Conservation (phyloP, 225 moss, liverwort and hornwort species). For the Thuidium tamariscinum region DNA sequence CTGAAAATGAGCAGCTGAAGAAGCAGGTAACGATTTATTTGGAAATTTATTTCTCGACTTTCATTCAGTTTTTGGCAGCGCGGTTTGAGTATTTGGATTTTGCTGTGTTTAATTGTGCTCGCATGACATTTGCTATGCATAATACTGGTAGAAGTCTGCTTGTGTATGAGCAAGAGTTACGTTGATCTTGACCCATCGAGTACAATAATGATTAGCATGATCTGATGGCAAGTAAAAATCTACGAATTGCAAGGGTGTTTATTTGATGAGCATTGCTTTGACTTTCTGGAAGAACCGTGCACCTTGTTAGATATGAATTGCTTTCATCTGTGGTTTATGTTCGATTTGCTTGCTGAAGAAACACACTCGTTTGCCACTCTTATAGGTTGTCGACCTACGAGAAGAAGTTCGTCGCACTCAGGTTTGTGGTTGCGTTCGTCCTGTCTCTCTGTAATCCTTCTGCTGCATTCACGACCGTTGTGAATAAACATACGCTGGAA, state of each 20-base stretch:
- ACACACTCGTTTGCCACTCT: background rate
- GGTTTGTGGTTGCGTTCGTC: slow-evolving; percentile 16
- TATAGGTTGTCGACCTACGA: slow-evolving; percentile 43
- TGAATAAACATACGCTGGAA: background rate
- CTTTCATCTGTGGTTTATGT: background rate
- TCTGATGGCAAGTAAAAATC: background rate
- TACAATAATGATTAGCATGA: background rate
- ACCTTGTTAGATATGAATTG: background rate
- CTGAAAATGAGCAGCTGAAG: slow-evolving; percentile 50
- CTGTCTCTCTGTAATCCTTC: background rate
- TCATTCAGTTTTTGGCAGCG: background rate
- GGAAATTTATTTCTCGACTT: background rate
- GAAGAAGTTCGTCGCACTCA: slow-evolving; percentile 37
- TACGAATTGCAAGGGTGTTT: background rate
- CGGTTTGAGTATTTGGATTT: background rate
- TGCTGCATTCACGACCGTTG: background rate
- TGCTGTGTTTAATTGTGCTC: background rate
- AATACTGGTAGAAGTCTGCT: background rate
- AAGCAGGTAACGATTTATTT: slow-evolving; percentile 28
- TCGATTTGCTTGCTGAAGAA: background rate
- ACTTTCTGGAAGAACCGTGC: background rate
- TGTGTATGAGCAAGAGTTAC: background rate
- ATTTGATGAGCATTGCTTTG: background rate
- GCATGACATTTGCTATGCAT: background rate
- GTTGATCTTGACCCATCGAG: background rate